phyloP scores from a whole-genome alignment of 805 yeast genomes.

The Starmerella cellae region DNA sequence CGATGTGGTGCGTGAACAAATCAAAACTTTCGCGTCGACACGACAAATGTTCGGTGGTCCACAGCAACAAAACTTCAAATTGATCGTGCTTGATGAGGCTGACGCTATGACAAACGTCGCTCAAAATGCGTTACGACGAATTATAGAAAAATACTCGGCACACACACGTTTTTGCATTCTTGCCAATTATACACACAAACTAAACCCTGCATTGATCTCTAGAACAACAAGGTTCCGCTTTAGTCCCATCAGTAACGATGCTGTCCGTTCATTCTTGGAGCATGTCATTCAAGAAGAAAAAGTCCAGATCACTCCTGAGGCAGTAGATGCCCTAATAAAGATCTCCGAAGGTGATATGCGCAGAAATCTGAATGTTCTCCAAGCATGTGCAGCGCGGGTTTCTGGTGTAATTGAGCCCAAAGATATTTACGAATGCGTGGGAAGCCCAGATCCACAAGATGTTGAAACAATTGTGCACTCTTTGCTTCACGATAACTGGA shows the following conservation, averaged over 20 bases:
- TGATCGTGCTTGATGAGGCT: constrained; percentile 89
- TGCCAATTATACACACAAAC: constrained; percentile 90
- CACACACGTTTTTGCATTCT: constrained; percentile 91
- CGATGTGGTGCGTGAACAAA: constrained; percentile 92
- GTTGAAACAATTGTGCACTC: constrained; percentile 63
- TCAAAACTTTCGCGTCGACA: constrained; percentile 91
- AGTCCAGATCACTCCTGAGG: constrained; percentile 44
- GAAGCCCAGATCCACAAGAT: constrained; percentile 86
- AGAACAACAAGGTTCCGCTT: constrained; percentile 93
- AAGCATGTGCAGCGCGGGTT: constrained; percentile 77
- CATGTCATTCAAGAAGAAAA: constrained; percentile 59
- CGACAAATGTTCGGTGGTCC: constrained; percentile 60
- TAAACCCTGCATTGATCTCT: constrained; percentile 86
- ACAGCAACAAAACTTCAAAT: constrained; percentile 57
- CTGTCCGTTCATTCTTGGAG: constrained; percentile 54
- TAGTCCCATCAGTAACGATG: constrained; percentile 57
- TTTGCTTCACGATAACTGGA: constrained; percentile 78
- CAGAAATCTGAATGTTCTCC: constrained; percentile 80
- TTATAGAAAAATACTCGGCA: constrained; percentile 83
- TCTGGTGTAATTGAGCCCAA: constrained; percentile 49
- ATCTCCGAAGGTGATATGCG: constrained; percentile 95
- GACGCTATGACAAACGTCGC: constrained; percentile 97
- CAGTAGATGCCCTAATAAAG: constrained; percentile 49
- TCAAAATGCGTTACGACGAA: constrained; percentile 86
- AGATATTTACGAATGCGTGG: constrained; percentile 86